phyloP scores from a whole-genome alignment of 768 basidiomycete genomes.

The Roridomyces roridus region DNA sequence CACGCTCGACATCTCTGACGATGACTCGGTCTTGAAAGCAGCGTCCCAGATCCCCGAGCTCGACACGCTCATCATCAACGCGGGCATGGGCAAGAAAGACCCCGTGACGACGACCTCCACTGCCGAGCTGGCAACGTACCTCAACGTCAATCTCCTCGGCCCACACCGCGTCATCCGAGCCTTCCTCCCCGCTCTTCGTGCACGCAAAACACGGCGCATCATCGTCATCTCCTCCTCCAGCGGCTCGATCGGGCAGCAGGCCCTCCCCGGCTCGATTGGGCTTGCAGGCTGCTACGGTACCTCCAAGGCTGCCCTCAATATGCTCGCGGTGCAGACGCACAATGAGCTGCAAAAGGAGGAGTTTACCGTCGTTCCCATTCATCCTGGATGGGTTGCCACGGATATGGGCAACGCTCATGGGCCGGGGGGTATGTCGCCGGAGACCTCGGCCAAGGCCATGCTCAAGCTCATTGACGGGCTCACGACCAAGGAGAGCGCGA shows the following conservation, averaged over 20 bases:
- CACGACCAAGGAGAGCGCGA: constrained; percentile 16
- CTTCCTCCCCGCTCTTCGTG: constrained; percentile 26
- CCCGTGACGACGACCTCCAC: constrained; percentile 18
- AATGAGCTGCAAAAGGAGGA: constrained; percentile 23
- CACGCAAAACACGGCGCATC: constrained; percentile 24
- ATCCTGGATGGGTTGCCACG: constrained; percentile 24
- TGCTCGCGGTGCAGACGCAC: constrained; percentile 24
- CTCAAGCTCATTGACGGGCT: constrained; percentile 15
- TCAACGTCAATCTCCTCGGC: constrained; percentile 23
- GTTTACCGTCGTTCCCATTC: constrained; percentile 23
- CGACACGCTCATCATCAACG: constrained; percentile 27
- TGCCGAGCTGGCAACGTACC: constrained; percentile 11
- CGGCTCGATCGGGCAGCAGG: constrained; percentile 22
- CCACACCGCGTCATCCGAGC: constrained; percentile 25
- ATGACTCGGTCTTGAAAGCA: constrained; percentile 15
- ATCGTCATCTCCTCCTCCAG: constrained; percentile 23
- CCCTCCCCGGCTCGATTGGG: constrained; percentile 14
- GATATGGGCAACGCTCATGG: constrained; percentile 27
- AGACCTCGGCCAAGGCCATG: constrained; percentile 18
- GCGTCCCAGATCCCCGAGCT: constrained; percentile 19
- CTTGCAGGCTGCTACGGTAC: constrained; percentile 22
- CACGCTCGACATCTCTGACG: constrained; percentile 19
- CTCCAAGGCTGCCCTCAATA: constrained; percentile 27
- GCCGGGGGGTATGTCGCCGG: constrained; percentile 20
- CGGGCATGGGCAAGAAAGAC: constrained; percentile 18